Evolutionary conservation across 2,329 filamentous ascomycete species (phyloP), one percentile per base, ranked within the genome.

Genomic region (Trichocomaceae sp.): DNA sequence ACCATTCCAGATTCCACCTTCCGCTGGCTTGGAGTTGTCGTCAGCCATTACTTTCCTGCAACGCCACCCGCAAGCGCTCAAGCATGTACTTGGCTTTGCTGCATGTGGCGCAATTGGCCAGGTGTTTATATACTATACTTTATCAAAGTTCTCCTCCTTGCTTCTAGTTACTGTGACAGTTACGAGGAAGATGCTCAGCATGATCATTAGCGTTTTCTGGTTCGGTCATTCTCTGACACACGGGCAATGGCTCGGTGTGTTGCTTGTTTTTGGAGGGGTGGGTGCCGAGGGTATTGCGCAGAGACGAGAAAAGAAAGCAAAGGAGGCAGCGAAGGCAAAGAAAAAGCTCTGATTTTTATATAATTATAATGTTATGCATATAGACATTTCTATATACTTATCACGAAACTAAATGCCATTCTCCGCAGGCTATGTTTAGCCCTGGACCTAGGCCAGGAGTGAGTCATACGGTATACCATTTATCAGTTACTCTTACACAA

Each of bases 111-210:
- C 92, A 31, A 77, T 99, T 2, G 93, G 93, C 2, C 93, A 99
- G 73, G 84, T 99, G 12, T 99, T 99, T 66, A 97, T 99, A 62
- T 96, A 96, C 79, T 91, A 95, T 74, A 97, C 93, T 0, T 81
- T 99, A 5, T 87, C 90, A 13, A 89, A 88, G 49, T 99, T 97
- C 75, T 93, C 88, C 9, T 93, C 87, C 9, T 82, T 99, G 48
- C 80, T 97, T 50, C 83, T 99, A 49, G 92, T 97, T 44, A 97
- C 93, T 4, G 91, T 99, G 2, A 99, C 90, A 1, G 93, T 99
- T 46, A 99, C 93, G 46, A 82, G 93, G 67, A 99, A 99, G 77
- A 99, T 99, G 93, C 82, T 97, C 70, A 97, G 92, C 62, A 99
- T 99, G 93, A 89, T 97, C 57, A 79, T 97, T 50, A 96, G 90